These are phyloP conservation scores for Xerocomus potaroensis DNA, from an alignment of 768 basidiomycete species.

Conservation along the genomic window DNA sequence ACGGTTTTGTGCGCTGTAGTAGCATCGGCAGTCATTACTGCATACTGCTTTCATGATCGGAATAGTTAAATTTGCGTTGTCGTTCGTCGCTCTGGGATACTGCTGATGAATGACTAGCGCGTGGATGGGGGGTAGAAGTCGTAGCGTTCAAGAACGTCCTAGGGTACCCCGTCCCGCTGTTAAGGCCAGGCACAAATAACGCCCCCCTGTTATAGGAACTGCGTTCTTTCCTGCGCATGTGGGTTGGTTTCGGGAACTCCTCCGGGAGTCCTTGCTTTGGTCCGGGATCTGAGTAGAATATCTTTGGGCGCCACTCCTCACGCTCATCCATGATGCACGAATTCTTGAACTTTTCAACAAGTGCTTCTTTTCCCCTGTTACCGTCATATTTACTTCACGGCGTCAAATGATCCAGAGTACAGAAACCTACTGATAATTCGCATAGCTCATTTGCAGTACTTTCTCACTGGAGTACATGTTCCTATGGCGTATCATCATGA, in stretches of 20 bases:
- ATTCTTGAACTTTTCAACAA: slow-evolving; percentile 91
- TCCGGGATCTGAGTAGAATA: slow-evolving; percentile 72
- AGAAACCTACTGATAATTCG: slow-evolving; percentile 79
- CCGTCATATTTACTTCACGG: slow-evolving; percentile 1
- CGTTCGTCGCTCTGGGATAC: slow-evolving; percentile 22
- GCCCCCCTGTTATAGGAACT: slow-evolving; percentile 75
- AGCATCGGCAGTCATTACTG: slow-evolving; percentile 2
- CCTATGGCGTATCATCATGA: slow-evolving; percentile 39
- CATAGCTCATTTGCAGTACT: slow-evolving; percentile 87
- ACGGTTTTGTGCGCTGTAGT: not conserved
- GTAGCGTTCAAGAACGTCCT: slow-evolving; percentile 27
- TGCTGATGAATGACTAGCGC: slow-evolving; percentile 12
- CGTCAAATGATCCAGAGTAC: slow-evolving; percentile 1
- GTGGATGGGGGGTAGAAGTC: slow-evolving; percentile 14
- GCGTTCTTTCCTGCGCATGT: slow-evolving; percentile 77
- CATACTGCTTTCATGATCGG: slow-evolving; percentile 5
- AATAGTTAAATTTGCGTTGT: slow-evolving; percentile 20
- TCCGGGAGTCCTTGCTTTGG: slow-evolving; percentile 70
- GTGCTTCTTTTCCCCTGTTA: slow-evolving; percentile 78
- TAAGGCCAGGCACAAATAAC: slow-evolving; percentile 53
- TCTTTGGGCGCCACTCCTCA: slow-evolving; percentile 79
- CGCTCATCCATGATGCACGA: slow-evolving; percentile 87
- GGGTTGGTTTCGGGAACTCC: slow-evolving; percentile 79
- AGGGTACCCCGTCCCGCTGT: slow-evolving; percentile 20
- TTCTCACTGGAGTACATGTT: slow-evolving; percentile 93